phyloP scores from a whole-genome alignment of 78 protist genomes.

The Polysphondylium violaceum region DNA sequence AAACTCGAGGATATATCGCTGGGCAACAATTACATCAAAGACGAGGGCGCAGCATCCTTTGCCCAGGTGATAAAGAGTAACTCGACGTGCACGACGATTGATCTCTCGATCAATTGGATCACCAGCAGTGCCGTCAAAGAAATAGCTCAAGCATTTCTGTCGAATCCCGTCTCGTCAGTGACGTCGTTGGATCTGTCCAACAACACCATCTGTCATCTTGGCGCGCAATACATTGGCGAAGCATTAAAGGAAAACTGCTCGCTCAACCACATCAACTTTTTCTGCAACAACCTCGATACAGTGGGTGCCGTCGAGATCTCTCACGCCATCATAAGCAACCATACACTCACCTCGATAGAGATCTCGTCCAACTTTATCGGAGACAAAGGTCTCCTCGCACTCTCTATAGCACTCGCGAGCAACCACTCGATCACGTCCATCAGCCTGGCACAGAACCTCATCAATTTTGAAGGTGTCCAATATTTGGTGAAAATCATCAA shows the following conservation, averaged over 20 bases:
- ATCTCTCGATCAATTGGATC: constrained; percentile 72
- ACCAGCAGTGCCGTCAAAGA: constrained; percentile 20
- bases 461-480: constrained; percentile 34
- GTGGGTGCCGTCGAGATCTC: constrained; percentile 30
- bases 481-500: constrained; percentile 2
- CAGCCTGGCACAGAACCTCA: constrained; percentile 24
- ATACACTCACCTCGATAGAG: constrained; percentile 27
- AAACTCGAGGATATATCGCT: neutral
- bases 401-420: neutral
- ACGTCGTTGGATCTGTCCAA: constrained; percentile 26
- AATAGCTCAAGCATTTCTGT: constrained; percentile 24
- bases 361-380: constrained; percentile 40
- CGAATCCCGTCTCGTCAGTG: constrained; percentile 15
- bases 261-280: constrained; percentile 20
- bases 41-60: constrained; percentile 57
- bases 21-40: constrained; percentile 41
- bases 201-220: constrained; percentile 47
- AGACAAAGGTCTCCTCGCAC: constrained; percentile 17
- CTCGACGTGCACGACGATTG: constrained; percentile 5
- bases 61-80: neutral
- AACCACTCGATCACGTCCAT: constrained; percentile 38
- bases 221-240: constrained; percentile 27
- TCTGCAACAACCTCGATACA: constrained; percentile 53
- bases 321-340: neutral
- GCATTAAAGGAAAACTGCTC: constrained; percentile 5